Conservation (phyloP, 1,284 basidiomycete genomes). For the Amylostereum areolatum region DNA sequence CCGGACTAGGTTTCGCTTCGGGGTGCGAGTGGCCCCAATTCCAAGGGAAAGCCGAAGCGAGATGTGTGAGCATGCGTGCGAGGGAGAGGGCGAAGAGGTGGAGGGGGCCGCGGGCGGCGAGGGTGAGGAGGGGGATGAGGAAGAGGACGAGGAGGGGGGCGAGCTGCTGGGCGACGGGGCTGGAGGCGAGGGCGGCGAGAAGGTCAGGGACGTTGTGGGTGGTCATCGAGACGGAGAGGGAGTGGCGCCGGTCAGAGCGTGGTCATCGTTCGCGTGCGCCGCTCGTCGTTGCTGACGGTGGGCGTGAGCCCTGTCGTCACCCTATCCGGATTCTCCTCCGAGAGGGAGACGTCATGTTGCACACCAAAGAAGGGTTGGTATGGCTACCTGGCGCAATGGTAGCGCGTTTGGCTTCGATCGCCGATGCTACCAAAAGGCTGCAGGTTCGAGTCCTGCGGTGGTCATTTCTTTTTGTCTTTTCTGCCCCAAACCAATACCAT, state of each 20-base stretch:
- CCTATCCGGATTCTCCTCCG: too few relatives aligned
- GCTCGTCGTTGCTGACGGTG: too few relatives aligned
- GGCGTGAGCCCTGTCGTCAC: too few relatives aligned
- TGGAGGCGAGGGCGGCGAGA: background rate
- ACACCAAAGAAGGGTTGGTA: slow-evolving; percentile 15
- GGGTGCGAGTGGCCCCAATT: slow-evolving; percentile 38
- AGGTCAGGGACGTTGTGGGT: background rate
- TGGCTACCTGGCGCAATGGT: slow-evolving; percentile 72
- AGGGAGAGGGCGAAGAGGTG: slow-evolving; percentile 27
- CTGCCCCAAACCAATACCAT: too few relatives aligned
- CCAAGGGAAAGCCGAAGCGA: slow-evolving; percentile 51
- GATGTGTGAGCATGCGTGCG: slow-evolving; percentile 51
- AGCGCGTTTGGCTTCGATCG: slow-evolving; percentile 81
- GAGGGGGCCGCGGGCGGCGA: slow-evolving; percentile 31
- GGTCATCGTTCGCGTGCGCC: too few relatives aligned
- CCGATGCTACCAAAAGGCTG: slow-evolving; percentile 69
- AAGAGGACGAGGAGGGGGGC: slow-evolving; percentile 51
- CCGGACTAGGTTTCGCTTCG: slow-evolving; percentile 36
- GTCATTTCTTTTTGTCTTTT: slow-evolving; percentile 38
- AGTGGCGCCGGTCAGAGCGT: too few relatives aligned
- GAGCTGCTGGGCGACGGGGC: slow-evolving; percentile 38
- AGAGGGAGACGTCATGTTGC: too few relatives aligned
- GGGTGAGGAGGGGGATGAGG: slow-evolving; percentile 44
- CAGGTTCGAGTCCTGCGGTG: slow-evolving; percentile 87
- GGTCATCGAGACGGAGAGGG: background rate